Evolutionary conservation across 2,329 filamentous ascomycete genomes (phyloP).

Genomic region (Exophiala lecanii-corni): DNA sequence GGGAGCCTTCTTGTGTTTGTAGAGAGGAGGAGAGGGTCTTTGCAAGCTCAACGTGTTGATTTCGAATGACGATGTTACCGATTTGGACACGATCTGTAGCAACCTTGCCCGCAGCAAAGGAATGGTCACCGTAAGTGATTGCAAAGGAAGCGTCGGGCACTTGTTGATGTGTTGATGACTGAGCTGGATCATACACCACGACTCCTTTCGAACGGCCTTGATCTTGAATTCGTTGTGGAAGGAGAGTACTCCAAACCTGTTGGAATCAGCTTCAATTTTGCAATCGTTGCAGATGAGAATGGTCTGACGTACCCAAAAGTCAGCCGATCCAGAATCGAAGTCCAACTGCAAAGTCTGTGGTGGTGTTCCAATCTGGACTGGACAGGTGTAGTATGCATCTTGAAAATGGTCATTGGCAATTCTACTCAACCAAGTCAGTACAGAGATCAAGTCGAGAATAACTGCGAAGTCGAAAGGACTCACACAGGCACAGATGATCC

Average conservation of each 20-base stretch:
- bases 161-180: conserved; percentile 57
- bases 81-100: conserved; percentile 59
- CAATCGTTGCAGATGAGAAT: conserved; percentile 11
- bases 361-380: conserved; percentile 62
- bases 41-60: conserved; percentile 63
- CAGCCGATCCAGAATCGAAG: conserved; percentile 67
- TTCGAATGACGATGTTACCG: conserved; percentile 57
- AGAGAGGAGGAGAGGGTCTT: conserved; percentile 57
- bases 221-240: conserved; percentile 36
- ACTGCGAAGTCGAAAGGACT: not conserved
- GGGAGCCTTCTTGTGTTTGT: conserved; percentile 43
- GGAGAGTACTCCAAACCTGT: conserved; percentile 53
- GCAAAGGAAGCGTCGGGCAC: conserved; percentile 52
- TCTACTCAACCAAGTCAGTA: conserved; percentile 33
- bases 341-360: conserved; percentile 55
- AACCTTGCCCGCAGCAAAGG: conserved; percentile 61
- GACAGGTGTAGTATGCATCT: conserved; percentile 61
- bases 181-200: conserved; percentile 55
- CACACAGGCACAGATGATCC: conserved; percentile 13
- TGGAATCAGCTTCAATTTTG: conserved; percentile 15
- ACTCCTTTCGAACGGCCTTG: conserved; percentile 39
- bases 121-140: conserved; percentile 65
- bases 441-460: not conserved
- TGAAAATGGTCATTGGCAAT: conserved; percentile 62
- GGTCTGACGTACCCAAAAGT: conserved; percentile 63